Conservation (phyloP, 257 asterid species). For the Penstemon davidsonii region DNA sequence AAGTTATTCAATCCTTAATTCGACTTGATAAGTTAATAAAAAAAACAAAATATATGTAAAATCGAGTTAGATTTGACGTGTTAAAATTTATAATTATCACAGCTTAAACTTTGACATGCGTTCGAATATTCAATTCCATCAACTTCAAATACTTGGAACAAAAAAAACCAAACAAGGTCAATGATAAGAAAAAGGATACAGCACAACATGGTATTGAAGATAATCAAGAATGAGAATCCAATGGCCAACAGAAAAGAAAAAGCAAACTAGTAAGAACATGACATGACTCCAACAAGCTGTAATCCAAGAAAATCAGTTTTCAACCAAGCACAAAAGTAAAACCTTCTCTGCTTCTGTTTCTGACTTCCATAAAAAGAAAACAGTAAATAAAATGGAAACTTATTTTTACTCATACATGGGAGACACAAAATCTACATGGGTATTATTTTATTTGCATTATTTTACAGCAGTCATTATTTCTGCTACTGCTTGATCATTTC, state of each 20-base stretch:
- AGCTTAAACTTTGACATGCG: too few relatives aligned
- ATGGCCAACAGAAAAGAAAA: slow-evolving; percentile 31
- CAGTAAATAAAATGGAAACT: slow-evolving; percentile 49
- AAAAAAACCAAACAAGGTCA: slow-evolving; percentile 18
- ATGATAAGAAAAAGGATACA: background rate
- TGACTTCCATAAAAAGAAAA: slow-evolving; percentile 36
- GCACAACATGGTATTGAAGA: slow-evolving; percentile 27
- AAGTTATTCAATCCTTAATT: too few relatives aligned
- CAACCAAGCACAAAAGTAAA: slow-evolving; percentile 36
- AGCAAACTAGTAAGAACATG: slow-evolving; percentile 22
- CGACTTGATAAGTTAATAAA: too few relatives aligned
- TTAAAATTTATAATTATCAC: too few relatives aligned
- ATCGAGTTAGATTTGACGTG: too few relatives aligned
- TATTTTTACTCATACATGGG: slow-evolving; percentile 41
- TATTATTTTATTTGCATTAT: slow-evolving; percentile 29
- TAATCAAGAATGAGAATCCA: slow-evolving; percentile 33
- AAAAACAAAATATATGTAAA: too few relatives aligned
- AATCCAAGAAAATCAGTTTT: slow-evolving; percentile 41
- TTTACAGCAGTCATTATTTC: slow-evolving; percentile 13
- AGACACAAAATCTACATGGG: slow-evolving; percentile 37
- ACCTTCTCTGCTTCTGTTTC: slow-evolving; percentile 35
- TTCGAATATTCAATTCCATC: too few relatives aligned
- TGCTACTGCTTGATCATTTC: slow-evolving; percentile 29
- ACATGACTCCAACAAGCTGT: slow-evolving; percentile 49
- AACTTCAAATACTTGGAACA: too few relatives aligned